Percentiles rank a stretch among this genome's conserved stretches.
Conservation (phyloP, 2,329 filamentous ascomycete genomes). For the Albophoma yamanashiensis region DNA sequence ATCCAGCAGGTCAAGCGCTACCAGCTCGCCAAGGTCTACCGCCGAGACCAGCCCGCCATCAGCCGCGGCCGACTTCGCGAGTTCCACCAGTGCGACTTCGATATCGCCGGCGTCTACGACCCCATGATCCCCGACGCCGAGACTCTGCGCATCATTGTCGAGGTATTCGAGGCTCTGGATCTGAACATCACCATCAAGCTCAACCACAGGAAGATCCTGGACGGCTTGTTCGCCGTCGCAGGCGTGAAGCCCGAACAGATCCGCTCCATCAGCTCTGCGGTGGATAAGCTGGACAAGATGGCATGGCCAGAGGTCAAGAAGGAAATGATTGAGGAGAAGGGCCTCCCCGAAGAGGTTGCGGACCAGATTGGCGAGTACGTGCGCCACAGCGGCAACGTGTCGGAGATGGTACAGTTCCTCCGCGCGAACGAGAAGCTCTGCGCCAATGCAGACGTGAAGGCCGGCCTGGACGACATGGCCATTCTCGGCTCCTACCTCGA, state of each 20-base stretch:
- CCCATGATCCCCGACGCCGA: constrained; percentile 89
- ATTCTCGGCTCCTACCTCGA: constrained; percentile 75
- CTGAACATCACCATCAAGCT: constrained; percentile 77
- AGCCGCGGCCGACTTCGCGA: constrained; percentile 89
- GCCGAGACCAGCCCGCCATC: constrained; percentile 47
- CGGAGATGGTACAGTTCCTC: constrained; percentile 61
- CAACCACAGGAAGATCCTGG: constrained; percentile 89
- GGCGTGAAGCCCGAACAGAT: constrained; percentile 83
- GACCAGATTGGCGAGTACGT: constrained; percentile 84
- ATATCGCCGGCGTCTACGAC: constrained; percentile 82
- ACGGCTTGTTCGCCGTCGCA: constrained; percentile 84
- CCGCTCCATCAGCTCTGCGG: constrained; percentile 79
- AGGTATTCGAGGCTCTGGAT: constrained; percentile 73
- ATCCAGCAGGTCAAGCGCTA: constrained; percentile 84
- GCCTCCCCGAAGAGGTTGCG: constrained; percentile 62
- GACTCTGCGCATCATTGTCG: constrained; percentile 71
- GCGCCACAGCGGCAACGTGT: constrained; percentile 58
- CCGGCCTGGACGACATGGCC: constrained; percentile 71
- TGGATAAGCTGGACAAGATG: constrained; percentile 92
- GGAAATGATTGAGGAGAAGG: constrained; percentile 92
- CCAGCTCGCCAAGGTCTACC: constrained; percentile 80
- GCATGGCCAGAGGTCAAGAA: constrained; percentile 83
- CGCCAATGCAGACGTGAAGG: constrained; percentile 64
- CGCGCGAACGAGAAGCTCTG: constrained; percentile 56
- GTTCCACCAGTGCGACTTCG: constrained; percentile 96